These are phyloP conservation scores for Penstemon eatonii DNA, from an alignment of 257 asterid genomes.

Conservation along the genomic window DNA sequence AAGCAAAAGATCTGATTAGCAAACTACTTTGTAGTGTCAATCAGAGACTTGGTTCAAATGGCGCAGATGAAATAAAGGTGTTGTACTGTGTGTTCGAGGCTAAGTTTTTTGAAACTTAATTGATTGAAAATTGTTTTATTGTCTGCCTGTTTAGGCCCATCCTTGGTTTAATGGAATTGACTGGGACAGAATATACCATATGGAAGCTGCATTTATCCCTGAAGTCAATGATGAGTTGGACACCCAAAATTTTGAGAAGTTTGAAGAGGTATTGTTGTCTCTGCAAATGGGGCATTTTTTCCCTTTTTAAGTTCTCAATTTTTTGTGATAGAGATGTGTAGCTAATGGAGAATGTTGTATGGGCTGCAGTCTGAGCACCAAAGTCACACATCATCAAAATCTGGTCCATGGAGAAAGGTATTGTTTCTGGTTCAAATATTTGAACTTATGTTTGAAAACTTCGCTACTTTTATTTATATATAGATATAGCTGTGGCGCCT, in stretches of 20 bases:
- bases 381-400: slow-evolving; percentile 58
- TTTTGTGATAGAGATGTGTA: slow-evolving; percentile 19
- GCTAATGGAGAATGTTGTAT: slow-evolving; percentile 28
- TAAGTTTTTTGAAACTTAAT: slow-evolving; percentile 33
- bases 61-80: slow-evolving; percentile 93
- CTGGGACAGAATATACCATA: slow-evolving; percentile 80
- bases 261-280: slow-evolving; percentile 66
- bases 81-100: slow-evolving; percentile 49
- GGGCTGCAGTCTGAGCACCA: slow-evolving; percentile 66
- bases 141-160: slow-evolving; percentile 60
- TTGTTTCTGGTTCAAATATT: slow-evolving; percentile 24
- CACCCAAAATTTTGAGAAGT: slow-evolving; percentile 94
- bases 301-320: neutral
- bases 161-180: slow-evolving; percentile 77
- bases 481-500: neutral
- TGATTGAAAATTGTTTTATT: slow-evolving; percentile 27
- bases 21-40: slow-evolving; percentile 82
- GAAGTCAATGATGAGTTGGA: slow-evolving; percentile 93
- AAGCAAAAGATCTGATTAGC: slow-evolving; percentile 85
- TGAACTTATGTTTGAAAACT: slow-evolving; percentile 8
- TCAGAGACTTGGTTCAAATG: slow-evolving; percentile 88
- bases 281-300: slow-evolving; percentile 17
- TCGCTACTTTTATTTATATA: neutral
- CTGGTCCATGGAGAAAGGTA: slow-evolving; percentile 99
- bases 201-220: slow-evolving; percentile 92